phyloP scores from a whole-genome alignment of 1,284 basidiomycete species.

The Leccinum fuscescens region DNA sequence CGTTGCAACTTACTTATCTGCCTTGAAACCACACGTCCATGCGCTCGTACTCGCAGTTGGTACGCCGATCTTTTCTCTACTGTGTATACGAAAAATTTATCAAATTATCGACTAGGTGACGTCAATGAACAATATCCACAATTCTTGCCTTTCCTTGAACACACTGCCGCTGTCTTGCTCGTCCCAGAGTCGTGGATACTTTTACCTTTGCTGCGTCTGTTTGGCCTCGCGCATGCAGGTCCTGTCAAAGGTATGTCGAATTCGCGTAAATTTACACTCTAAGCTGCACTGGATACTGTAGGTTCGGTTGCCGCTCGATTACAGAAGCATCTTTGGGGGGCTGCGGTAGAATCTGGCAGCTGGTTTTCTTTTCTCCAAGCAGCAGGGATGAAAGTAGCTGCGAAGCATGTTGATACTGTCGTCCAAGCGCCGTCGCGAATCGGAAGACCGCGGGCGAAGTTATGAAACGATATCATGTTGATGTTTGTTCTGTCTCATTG shows the following conservation, averaged over 20 bases:
- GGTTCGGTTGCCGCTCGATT: background rate
- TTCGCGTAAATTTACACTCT: slow-evolving; percentile 3
- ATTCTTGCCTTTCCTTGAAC: slow-evolving; percentile 6
- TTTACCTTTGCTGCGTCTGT: background rate
- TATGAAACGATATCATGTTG: background rate
- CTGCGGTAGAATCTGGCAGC: slow-evolving; percentile 4
- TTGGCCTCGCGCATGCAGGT: slow-evolving; percentile 21
- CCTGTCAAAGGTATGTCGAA: slow-evolving; percentile 9
- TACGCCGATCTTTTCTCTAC: background rate
- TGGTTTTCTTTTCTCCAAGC: slow-evolving; percentile 17
- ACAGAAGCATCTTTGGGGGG: slow-evolving; percentile 2
- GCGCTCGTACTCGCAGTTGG: slow-evolving; percentile 9
- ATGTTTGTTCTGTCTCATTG: background rate
- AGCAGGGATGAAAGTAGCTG: slow-evolving; percentile 5
- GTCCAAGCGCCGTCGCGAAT: too few relatives aligned
- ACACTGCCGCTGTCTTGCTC: slow-evolving; percentile 9
- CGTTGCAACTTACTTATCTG: background rate
- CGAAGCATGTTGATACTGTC: too few relatives aligned
- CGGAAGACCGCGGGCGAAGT: background rate
- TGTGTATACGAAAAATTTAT: background rate
- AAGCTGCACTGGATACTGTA: background rate
- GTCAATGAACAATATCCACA: slow-evolving; percentile 16
- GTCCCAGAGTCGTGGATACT: slow-evolving; percentile 13
- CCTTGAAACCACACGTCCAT: background rate
- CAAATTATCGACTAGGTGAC: slow-evolving; percentile 10